Evolutionary conservation across 2,329 filamentous ascomycete genomes (phyloP), one percentile per base, ranked within the genome.

Genomic region (Colletotrichum costaricense): DNA sequence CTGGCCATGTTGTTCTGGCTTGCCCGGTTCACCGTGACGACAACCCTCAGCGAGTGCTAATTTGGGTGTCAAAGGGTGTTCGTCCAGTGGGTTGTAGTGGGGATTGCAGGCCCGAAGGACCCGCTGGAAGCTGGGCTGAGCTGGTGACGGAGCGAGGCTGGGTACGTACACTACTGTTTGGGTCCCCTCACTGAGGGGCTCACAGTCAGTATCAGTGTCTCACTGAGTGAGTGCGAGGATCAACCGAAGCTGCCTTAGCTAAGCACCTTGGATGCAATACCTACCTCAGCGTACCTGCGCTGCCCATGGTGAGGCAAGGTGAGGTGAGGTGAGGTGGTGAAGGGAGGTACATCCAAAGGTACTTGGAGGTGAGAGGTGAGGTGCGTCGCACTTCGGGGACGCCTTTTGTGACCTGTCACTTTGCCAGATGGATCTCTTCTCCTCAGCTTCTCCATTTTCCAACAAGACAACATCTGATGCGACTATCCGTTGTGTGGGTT

Each of bases 11-110:
- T 55, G 59, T 67, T 67, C 59, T 38, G 28, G 60, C 46, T 35
- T 19, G 16, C n/a, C 42, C n/a, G 42, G 58, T 59, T 73, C 70
- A 73, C 70, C 60, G 66, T 73, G 67, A 73, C 70, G 70, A 73
- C 66, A 62, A 33, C 35, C 35, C 22, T 65, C 33, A 30, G 55
- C 52, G 33, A 11, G 14, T 73, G 60, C 70, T 73, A 70, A 73
- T 59, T 65, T 62, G 56, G 70, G 70, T 65, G 46, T 65, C 67
- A 70, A 65, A 46, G 35, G 55, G 33, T 56, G 46, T 63, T 55
- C 67, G 63, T 56, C 24, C 22, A 33, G 58, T 72, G 66, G 66
- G 28, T 62, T 63, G 42, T 5, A 14, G 66, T 68, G 69, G 69
- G 33, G 58, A 59, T 8, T 5, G 65, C 57, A 65, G 69, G 30